phyloP scores from a whole-genome alignment of 1,139 yeast species.

The Hemisphaericaspora xylofermentans region DNA sequence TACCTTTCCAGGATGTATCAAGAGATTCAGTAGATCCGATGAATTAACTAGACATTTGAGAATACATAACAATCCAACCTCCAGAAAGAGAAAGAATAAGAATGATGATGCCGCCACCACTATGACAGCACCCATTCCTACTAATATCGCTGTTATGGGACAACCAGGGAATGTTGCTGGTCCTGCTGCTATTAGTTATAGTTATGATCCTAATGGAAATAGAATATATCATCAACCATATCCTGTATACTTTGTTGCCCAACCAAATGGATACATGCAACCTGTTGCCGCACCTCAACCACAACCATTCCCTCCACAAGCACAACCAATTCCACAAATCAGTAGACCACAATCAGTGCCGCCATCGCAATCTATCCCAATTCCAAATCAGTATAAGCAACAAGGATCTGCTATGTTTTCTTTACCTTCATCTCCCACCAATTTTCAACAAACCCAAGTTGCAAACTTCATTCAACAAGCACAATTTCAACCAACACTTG shows the following conservation, averaged over 20 bases:
- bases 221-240: conserved; percentile 34
- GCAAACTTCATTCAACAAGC: conserved; percentile 4
- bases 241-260: conserved; percentile 39
- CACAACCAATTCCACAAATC: conserved; percentile 9
- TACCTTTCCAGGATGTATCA: conserved; percentile 81
- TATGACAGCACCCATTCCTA: no score
- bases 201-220: conserved; percentile 35
- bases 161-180: conserved; percentile 7
- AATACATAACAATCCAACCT: conserved; percentile 79
- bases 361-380: conserved; percentile 9
- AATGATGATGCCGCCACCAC: background rate
- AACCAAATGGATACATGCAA: conserved; percentile 15
- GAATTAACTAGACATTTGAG: conserved; percentile 88
- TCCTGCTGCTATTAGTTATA: conserved; percentile 25
- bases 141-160: background rate
- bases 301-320: conserved; percentile 11
- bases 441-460: conserved; percentile 10
- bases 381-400: conserved; percentile 17
- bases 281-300: conserved; percentile 9
- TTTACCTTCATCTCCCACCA: conserved; percentile 29
- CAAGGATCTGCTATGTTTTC: conserved; percentile 27
- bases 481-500: background rate
- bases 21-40: conserved; percentile 83
- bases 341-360: conserved; percentile 9
- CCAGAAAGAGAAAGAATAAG: conserved; percentile 53